Conservation (phyloP, 2,329 filamentous ascomycete species). For the Tolypocladium guangdongense region DNA sequence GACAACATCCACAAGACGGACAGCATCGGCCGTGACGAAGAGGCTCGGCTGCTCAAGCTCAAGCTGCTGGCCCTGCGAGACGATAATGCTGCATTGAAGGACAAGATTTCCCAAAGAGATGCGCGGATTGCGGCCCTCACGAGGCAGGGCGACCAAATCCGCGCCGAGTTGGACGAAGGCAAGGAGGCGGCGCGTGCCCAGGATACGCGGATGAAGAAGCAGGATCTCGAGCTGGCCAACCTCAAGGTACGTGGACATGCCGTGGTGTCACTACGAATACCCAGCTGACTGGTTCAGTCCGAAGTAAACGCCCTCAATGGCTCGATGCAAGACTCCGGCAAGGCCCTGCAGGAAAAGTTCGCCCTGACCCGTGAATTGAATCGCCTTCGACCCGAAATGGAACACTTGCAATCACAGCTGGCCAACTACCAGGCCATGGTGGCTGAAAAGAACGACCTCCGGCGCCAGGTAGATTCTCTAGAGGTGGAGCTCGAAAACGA, state of each 20-base stretch:
- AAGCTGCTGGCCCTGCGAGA: conserved; percentile 62
- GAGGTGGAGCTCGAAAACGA: conserved; percentile 79
- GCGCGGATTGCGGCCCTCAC: conserved; percentile 41
- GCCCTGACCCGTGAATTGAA: conserved; percentile 40
- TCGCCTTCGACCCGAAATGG: conserved; percentile 42
- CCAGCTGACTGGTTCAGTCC: conserved; percentile 33
- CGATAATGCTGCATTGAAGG: conserved; percentile 58
- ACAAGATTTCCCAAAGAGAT: conserved; percentile 49
- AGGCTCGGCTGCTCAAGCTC: conserved; percentile 57
- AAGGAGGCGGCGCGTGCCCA: conserved; percentile 32
- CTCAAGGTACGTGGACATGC: conserved; percentile 29
- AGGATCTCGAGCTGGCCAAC: conserved; percentile 35
- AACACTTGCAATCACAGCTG: conserved; percentile 44
- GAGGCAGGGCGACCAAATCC: conserved; percentile 27
- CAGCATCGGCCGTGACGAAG: conserved; percentile 63
- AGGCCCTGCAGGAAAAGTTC: conserved; percentile 51
- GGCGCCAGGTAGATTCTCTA: conserved; percentile 64
- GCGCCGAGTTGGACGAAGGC: conserved; percentile 30
- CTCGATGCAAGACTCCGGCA: conserved; percentile 58
- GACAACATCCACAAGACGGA: conserved; percentile 53
- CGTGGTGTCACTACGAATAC: background rate
- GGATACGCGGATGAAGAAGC: conserved; percentile 35
- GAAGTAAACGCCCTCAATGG: conserved; percentile 61
- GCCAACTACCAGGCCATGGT: conserved; percentile 55
- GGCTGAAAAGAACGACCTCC: conserved; percentile 68